Evolutionary conservation across 768 basidiomycete genomes (phyloP).

Genomic region (Hericium rajendrae): DNA sequence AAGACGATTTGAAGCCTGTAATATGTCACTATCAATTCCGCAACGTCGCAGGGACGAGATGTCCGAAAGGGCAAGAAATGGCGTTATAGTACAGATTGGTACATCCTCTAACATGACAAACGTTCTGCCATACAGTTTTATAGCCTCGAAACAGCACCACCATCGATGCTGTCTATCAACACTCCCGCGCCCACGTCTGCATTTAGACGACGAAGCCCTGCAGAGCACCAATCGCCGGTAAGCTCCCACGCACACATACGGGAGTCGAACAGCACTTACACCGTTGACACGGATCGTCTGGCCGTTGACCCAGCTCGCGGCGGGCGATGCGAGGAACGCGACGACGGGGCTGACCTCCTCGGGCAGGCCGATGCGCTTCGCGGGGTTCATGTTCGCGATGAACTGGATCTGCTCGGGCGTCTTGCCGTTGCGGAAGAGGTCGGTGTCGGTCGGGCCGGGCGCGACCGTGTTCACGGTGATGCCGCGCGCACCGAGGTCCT

Average conservation of each 20-base stretch:
- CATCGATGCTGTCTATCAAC: too few relatives aligned
- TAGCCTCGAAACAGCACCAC: too few relatives aligned
- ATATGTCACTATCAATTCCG: too few relatives aligned
- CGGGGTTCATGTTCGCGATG: constrained; percentile 37
- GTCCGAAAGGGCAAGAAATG: too few relatives aligned
- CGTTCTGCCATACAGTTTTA: too few relatives aligned
- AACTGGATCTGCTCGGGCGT: constrained; percentile 33
- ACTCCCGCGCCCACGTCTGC: too few relatives aligned
- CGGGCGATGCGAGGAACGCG: constrained; percentile 41
- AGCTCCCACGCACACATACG: neutral
- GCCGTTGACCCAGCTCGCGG: constrained; percentile 48
- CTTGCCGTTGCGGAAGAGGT: constrained; percentile 47
- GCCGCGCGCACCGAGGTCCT: constrained; percentile 43
- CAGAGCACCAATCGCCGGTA: neutral
- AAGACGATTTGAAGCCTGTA: too few relatives aligned
- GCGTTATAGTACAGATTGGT: too few relatives aligned
- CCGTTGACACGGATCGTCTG: constrained; percentile 50
- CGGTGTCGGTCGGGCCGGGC: constrained; percentile 47
- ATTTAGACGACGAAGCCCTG: constrained; percentile 1
- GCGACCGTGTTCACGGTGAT: constrained; percentile 51
- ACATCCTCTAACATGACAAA: too few relatives aligned
- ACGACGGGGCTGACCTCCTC: constrained; percentile 48
- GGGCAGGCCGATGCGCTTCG: constrained; percentile 34
- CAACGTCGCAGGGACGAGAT: too few relatives aligned
- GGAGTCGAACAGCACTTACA: constrained; percentile 25